Base-by-base conservation (phyloP, 768 basidiomycete genomes). In the Exsudoporus frostii region DNA sequence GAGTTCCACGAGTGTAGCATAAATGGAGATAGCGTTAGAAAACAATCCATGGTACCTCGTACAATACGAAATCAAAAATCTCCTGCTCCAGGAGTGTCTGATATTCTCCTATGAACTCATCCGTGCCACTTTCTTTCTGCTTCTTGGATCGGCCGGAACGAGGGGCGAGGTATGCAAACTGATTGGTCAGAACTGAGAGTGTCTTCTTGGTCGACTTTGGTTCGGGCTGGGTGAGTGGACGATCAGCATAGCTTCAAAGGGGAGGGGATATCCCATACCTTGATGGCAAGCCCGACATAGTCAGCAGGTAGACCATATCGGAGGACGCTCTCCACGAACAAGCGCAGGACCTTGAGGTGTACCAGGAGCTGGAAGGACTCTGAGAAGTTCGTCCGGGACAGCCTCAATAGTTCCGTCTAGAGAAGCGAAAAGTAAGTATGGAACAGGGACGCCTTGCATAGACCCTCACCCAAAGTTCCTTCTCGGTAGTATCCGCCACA, bases 371-470 rank as follows among this genome's bases (percentile, higher is more conserved):
- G 92, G 74, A 94, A 93, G 6, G 94, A 86, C 74, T 99, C 97
- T 1, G 94, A 95, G 70, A 98, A 99, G 72, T 96, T 98, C 48
- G 92, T 97, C 50, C 97, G 80, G 34, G 95, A 86, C 34, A 98
- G 70, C 61, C 90, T 83, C 24, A 99, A 76, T 0, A 99, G 80
- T 60, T 99, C 96, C 25, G 92, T 90, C 95, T 98, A 61, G 48
- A 19, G 27, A 22, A 24, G 40, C 17, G 33, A 49, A 14, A 53
- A 11, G 30, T 57, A 48, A 57, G 51, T 30, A 30, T 3, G 17
- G 36, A 36, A 9, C 25, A 22, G 32, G 10, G 22, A 25, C 7
- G 7, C 8, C 33, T 34, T 19, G 27, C 11, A 15, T 8, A 24
- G 20, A 40, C 30, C n/a, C 85, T 59, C 65, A 96, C 95, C 97